Conservation (phyloP, 108 stramenopile species). For the Tribonema minus region DNA sequence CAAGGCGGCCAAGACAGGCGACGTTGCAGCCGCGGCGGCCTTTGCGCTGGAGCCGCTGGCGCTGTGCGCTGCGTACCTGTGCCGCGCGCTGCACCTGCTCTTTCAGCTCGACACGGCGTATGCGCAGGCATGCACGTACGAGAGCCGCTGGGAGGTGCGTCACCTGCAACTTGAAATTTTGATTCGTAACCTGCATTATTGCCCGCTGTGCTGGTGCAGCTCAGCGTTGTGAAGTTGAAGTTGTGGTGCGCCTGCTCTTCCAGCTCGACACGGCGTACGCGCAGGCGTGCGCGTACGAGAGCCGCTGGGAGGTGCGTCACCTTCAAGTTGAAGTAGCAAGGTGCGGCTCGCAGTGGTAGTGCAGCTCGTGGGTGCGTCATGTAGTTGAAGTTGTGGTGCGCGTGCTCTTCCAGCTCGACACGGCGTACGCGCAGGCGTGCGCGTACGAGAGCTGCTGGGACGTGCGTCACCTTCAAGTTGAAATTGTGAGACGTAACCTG, state of each 20-base stretch:
- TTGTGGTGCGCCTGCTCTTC: not conserved
- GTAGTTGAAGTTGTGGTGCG: not conserved
- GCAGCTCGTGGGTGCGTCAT: not conserved
- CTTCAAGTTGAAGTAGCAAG: too few relatives aligned
- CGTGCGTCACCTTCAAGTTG: not conserved
- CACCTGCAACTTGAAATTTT: too few relatives aligned
- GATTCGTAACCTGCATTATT: too few relatives aligned
- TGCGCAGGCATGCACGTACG: not conserved
- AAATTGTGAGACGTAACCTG: too few relatives aligned
- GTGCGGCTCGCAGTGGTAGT: too few relatives aligned
- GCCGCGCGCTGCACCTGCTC: slow-evolving; percentile 13
- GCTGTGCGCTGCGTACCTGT: slow-evolving; percentile 11
- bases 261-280: slow-evolving; percentile 5
- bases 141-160: not conserved
- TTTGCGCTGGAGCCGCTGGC: slow-evolving; percentile 17
- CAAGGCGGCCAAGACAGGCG: not conserved
- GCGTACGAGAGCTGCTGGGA: not conserved
- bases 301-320: not conserved
- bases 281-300: not conserved
- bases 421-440: not conserved
- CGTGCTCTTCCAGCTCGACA: slow-evolving; percentile 14
- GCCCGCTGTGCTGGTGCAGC: too few relatives aligned
- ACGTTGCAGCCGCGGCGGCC: not conserved
- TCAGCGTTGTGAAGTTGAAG: not conserved
- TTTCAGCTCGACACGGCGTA: slow-evolving; percentile 8